Conservation (phyloP, 148 eudicot species). For the Rhododendron kiyosumense region DNA sequence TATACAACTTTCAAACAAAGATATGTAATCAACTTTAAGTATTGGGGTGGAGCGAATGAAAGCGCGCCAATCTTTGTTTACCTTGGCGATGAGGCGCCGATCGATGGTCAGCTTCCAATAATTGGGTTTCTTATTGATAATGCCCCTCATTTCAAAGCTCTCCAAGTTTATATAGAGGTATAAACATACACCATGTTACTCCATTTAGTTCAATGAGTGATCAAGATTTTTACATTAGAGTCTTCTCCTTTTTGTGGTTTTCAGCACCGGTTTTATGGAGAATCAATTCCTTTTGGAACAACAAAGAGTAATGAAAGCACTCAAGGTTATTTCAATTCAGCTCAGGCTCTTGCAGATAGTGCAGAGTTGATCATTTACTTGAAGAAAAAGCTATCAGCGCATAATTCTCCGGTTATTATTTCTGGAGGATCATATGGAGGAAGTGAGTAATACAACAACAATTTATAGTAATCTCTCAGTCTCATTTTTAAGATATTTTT, state of each 20-base stretch:
- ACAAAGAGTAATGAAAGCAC: not conserved
- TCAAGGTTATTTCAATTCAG: slow-evolving; percentile 38
- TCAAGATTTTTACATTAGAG: not conserved
- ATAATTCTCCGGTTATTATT: slow-evolving; percentile 40
- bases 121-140: slow-evolving; percentile 5
- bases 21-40: slow-evolving; percentile 1
- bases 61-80: slow-evolving; percentile 14
- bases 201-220: not conserved
- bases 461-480: not conserved
- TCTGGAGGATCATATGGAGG: slow-evolving; percentile 62
- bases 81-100: slow-evolving; percentile 9
- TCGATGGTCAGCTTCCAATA: not conserved
- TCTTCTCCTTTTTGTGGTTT: not conserved
- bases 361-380: slow-evolving; percentile 38
- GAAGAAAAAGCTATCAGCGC: slow-evolving; percentile 30
- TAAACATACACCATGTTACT: not conserved
- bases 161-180: slow-evolving; percentile 25
- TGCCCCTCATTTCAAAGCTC: slow-evolving; percentile 22
- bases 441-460: slow-evolving; percentile 11
- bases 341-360: slow-evolving; percentile 53
- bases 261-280: slow-evolving; percentile 34
- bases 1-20: slow-evolving; percentile 6
- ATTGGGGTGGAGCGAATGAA: slow-evolving; percentile 12
- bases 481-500: not conserved
- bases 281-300: slow-evolving; percentile 28